These are phyloP conservation scores for Pichia sp. DNA, from an alignment of 1,139 yeast genomes.

Conservation along the genomic window DNA sequence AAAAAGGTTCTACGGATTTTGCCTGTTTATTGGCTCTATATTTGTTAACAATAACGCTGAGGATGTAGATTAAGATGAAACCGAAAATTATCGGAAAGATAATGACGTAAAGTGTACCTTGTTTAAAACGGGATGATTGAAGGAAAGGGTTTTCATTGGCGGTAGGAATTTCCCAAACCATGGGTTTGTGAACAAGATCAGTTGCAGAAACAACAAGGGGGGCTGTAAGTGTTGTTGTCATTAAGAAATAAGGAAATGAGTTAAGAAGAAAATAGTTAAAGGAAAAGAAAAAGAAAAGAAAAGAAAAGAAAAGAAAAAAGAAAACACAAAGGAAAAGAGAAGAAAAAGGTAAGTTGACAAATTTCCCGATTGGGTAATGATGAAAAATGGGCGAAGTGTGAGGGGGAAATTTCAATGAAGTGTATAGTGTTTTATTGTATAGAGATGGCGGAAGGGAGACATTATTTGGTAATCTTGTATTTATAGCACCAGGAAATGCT, in stretches of 20 bases:
- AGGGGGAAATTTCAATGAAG: background rate
- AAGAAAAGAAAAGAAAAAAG: background rate
- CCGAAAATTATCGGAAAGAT: slow-evolving; percentile 19
- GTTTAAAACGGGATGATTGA: slow-evolving; percentile 7
- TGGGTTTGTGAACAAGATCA: no score
- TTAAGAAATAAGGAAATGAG: no score
- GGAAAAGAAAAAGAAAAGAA: no score
- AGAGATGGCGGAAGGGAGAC: no score
- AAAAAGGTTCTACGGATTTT: slow-evolving; percentile 12
- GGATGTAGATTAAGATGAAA: slow-evolving; percentile 15
- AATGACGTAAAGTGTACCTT: slow-evolving; percentile 21
- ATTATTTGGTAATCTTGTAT: no score
- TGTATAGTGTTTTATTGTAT: no score
- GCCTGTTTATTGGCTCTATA: slow-evolving; percentile 17
- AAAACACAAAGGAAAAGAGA: background rate
- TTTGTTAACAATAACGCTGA: slow-evolving; percentile 14
- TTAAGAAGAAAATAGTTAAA: no score
- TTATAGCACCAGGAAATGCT: no score
- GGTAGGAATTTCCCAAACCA: slow-evolving; percentile 11
- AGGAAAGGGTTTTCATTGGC: slow-evolving; percentile 18
- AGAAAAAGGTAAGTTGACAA: background rate
- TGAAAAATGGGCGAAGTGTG: no score
- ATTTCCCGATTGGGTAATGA: background rate
- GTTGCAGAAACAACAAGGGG: background rate
- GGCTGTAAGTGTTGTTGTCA: background rate